Evolutionary conservation across 257 asterid species (phyloP).

Genomic region (Gentiana dahurica): DNA sequence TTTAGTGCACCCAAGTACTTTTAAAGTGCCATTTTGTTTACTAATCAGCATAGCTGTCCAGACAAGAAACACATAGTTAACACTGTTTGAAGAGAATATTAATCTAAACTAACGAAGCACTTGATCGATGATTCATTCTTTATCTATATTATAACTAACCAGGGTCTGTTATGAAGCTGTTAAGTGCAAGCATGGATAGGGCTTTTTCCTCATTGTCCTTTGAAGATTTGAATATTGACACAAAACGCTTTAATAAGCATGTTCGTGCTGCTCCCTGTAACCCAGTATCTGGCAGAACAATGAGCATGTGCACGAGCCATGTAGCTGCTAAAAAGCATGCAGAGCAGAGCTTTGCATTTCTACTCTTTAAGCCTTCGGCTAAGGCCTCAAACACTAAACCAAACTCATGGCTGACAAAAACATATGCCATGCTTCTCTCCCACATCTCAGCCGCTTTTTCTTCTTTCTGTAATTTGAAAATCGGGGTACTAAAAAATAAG

Average conservation of each 20-base stretch:
- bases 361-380: constrained; percentile 57
- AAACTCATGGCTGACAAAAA: constrained; percentile 72
- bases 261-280: constrained; percentile 71
- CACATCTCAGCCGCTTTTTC: constrained; percentile 55
- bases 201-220: constrained; percentile 48
- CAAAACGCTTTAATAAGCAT: constrained; percentile 56
- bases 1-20: too few relatives aligned
- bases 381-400: constrained; percentile 73
- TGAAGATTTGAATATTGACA: constrained; percentile 50
- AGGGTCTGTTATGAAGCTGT: constrained; percentile 52
- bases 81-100: too few relatives aligned
- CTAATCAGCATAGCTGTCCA: too few relatives aligned
- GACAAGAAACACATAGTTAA: too few relatives aligned
- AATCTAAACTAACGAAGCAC: neutral
- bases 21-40: too few relatives aligned
- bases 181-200: constrained; percentile 74
- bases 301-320: constrained; percentile 74
- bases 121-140: neutral
- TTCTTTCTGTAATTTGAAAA: constrained; percentile 36
- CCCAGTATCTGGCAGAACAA: constrained; percentile 72
- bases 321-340: constrained; percentile 64
- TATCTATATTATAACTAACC: constrained; percentile 29
- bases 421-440: constrained; percentile 64
- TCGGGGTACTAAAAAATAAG: too few relatives aligned
- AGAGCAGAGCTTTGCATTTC: constrained; percentile 38